Percentiles rank a stretch among this genome's conserved stretches.
Conservation (phyloP, 441 rosid genomes). For the Syzygium syzygioides region DNA sequence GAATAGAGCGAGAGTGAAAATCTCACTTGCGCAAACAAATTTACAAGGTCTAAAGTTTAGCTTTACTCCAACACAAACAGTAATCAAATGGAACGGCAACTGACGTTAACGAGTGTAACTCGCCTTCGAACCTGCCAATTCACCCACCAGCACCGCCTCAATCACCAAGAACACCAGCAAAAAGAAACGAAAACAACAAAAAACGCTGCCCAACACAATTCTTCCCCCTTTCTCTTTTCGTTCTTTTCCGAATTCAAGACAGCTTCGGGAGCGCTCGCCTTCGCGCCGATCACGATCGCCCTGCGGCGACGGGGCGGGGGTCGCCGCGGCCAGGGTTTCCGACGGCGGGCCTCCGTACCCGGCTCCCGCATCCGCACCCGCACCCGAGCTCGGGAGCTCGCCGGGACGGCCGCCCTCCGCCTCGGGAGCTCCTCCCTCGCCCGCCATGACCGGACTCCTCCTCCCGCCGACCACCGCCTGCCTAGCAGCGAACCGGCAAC, state of each 20-base stretch:
- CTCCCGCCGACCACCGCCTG: background rate
- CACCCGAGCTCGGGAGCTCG: background rate
- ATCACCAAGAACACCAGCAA: background rate
- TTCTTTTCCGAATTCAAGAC: background rate
- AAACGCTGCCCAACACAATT: background rate
- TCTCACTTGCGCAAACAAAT: background rate
- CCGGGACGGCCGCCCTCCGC: background rate
- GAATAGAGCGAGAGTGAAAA: background rate
- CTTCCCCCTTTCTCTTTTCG: background rate
- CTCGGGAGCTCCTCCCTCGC: constrained; percentile 19
- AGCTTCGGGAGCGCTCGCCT: constrained; percentile 24
- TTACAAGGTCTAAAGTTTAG: background rate
- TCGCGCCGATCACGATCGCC: constrained; percentile 31
- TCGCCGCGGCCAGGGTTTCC: constrained; percentile 21
- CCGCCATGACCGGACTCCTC: constrained; percentile 45
- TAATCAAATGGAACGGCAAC: background rate
- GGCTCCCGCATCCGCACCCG: background rate
- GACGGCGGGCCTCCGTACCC: constrained; percentile 12
- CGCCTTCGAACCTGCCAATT: constrained; percentile 42
- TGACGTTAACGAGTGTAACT: constrained; percentile 8
- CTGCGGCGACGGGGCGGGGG: background rate
- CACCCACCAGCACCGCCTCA: constrained; percentile 12
- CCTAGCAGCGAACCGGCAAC: background rate
- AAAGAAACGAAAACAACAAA: background rate
- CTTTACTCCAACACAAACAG: background rate